A percentile compares a stretch with the other conserved stretches of the same genome.
Conservation (phyloP, 352 stramenopile genomes). For the Phytophthora aleatoria region DNA sequence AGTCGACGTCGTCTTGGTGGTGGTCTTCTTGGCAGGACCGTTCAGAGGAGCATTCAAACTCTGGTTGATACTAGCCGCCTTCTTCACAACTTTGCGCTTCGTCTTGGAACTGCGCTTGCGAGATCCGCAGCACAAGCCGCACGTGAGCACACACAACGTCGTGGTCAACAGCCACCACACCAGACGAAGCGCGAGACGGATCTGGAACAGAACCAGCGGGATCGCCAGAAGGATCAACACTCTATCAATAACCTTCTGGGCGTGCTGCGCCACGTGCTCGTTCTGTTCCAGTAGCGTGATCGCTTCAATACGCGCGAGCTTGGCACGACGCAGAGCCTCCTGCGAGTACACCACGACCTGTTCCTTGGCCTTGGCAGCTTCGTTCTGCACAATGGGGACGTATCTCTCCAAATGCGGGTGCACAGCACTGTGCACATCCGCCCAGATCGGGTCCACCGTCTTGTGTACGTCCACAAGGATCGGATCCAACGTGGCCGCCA, state of each 20-base stretch:
- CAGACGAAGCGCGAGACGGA: constrained; percentile 55
- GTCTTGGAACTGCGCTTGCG: constrained; percentile 48
- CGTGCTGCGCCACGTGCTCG: constrained; percentile 56
- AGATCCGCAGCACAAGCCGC: constrained; percentile 61
- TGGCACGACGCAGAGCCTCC: constrained; percentile 47
- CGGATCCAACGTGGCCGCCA: constrained; percentile 69
- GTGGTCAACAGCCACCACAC: constrained; percentile 66
- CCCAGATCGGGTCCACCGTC: constrained; percentile 65
- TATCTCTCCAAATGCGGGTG: constrained; percentile 67
- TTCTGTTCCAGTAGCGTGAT: constrained; percentile 68
- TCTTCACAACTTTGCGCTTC: constrained; percentile 55
- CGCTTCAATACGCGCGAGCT: constrained; percentile 49
- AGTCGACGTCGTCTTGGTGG: constrained; percentile 20
- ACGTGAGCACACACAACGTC: constrained; percentile 52
- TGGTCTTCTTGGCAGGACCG: constrained; percentile 26
- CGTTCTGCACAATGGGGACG: constrained; percentile 51
- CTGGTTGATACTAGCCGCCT: constrained; percentile 24
- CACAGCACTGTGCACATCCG: constrained; percentile 49
- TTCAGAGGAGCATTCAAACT: constrained; percentile 28
- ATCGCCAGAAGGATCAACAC: constrained; percentile 52
- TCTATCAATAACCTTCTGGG: constrained; percentile 71
- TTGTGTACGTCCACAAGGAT: constrained; percentile 57
- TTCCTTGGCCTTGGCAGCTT: constrained; percentile 46
- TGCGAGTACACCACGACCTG: constrained; percentile 47
- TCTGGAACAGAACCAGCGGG: constrained; percentile 52